These are phyloP conservation scores for Lipomyces oligophaga DNA, from an alignment of 805 yeast genomes.

Conservation along the genomic window DNA sequence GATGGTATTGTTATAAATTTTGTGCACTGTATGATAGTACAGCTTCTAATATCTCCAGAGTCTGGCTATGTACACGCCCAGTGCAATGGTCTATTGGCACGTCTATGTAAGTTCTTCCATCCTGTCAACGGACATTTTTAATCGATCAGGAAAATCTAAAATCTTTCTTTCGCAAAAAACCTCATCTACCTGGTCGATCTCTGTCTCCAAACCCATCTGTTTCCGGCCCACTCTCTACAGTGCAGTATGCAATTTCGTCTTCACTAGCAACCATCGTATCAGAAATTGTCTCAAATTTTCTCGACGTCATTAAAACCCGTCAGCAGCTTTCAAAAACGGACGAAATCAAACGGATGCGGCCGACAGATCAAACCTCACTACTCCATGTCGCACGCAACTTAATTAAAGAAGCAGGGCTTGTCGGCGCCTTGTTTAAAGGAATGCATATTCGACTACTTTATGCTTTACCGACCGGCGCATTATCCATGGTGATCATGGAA, in stretches of 20 bases:
- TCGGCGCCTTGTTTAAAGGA: conserved; percentile 39
- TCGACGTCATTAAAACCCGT: conserved; percentile 45
- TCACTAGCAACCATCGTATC: conserved; percentile 40
- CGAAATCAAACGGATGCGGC: conserved; percentile 40
- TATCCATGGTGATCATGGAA: conserved; percentile 44
- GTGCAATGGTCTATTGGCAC: conserved; percentile 22
- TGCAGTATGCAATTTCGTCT: conserved; percentile 31
- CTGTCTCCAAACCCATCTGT: neutral
- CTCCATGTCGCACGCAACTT: conserved; percentile 37
- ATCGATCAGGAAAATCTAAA: conserved; percentile 35
- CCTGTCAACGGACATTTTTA: neutral
- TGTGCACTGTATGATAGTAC: neutral
- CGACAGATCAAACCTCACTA: conserved; percentile 39
- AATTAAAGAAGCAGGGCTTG: conserved; percentile 39
- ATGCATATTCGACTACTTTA: conserved; percentile 39
- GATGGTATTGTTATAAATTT: conserved; percentile 32
- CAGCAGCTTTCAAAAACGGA: conserved; percentile 44
- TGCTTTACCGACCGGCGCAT: conserved; percentile 41
- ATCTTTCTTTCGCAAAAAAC: conserved; percentile 1
- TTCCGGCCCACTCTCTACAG: conserved; percentile 11
- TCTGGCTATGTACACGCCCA: conserved; percentile 20
- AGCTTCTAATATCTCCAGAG: conserved; percentile 2
- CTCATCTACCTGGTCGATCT: neutral
- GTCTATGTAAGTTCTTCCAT: conserved; percentile 11
- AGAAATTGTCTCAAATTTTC: conserved; percentile 39